Conservation (phyloP, 495 filamentous ascomycete genomes). For the Aspergillus wentii region DNA sequence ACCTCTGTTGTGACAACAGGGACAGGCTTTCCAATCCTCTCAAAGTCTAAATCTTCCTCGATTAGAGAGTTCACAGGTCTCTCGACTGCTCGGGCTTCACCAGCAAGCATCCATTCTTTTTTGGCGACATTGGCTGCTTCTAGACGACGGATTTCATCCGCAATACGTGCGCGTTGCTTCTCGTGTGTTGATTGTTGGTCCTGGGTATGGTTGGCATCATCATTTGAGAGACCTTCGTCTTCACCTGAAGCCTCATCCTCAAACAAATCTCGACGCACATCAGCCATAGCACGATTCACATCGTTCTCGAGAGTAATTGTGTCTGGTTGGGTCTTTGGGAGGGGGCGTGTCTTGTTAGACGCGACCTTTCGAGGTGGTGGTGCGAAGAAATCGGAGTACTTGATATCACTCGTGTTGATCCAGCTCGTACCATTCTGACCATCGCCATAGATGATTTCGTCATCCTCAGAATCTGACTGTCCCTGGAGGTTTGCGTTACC, state of each 20-base stretch:
- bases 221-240: constrained; percentile 35
- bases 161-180: constrained; percentile 75
- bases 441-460: constrained; percentile 44
- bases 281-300: constrained; percentile 80
- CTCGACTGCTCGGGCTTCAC: constrained; percentile 79
- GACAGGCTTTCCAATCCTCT: constrained; percentile 91
- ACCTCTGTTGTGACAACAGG: constrained; percentile 93
- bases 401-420: constrained; percentile 78
- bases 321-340: constrained; percentile 46
- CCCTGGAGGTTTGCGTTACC: constrained; percentile 60
- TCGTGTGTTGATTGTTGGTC: constrained; percentile 75
- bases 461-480: constrained; percentile 51
- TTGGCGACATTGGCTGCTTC: constrained; percentile 89
- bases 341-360: constrained; percentile 40
- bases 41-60: constrained; percentile 94
- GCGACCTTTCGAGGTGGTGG: constrained; percentile 69
- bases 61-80: constrained; percentile 87
- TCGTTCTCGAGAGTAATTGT: constrained; percentile 50
- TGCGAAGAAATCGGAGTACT: constrained; percentile 87
- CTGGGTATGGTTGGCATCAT: constrained; percentile 38
- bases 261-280: constrained; percentile 88
- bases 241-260: constrained; percentile 64
- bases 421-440: constrained; percentile 41
- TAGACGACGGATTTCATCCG: constrained; percentile 83
- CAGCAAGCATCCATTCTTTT: constrained; percentile 83